Evolutionary conservation across 768 basidiomycete genomes (phyloP).

Genomic region (Pisolithus tinctorius): DNA sequence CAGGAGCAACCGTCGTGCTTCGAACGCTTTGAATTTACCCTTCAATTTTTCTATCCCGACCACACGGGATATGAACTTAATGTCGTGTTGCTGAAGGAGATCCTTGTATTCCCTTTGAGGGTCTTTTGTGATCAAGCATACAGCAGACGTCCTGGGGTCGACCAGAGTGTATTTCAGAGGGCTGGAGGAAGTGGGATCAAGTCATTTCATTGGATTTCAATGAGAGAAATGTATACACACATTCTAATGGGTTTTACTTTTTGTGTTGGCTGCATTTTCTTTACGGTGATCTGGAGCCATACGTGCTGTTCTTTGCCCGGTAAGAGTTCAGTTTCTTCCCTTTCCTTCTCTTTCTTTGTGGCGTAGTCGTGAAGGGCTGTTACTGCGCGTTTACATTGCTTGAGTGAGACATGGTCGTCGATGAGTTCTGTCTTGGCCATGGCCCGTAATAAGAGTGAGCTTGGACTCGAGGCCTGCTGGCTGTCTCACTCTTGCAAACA

Average conservation of each 20-base stretch:
- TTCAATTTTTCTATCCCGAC: conserved; percentile 89
- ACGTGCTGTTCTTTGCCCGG: conserved; percentile 76
- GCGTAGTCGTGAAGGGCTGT: conserved; percentile 73
- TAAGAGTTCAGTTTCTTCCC: conserved; percentile 69
- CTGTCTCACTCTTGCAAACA: no score
- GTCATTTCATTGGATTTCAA: neutral
- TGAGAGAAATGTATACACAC: conserved; percentile 40
- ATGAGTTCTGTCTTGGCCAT: conserved; percentile 54
- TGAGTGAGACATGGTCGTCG: conserved; percentile 59
- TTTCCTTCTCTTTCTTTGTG: conserved; percentile 52
- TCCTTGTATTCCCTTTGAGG: conserved; percentile 97
- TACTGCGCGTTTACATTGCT: conserved; percentile 75
- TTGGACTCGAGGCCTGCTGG: neutral
- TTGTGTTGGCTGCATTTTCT: conserved; percentile 68
- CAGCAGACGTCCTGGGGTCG: conserved; percentile 71
- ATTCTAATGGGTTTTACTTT: conserved; percentile 79
- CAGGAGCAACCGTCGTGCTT: conserved; percentile 74
- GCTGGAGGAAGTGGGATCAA: conserved; percentile 25
- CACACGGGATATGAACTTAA: conserved; percentile 89
- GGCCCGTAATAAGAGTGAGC: neutral
- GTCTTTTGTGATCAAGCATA: conserved; percentile 93
- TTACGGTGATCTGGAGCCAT: conserved; percentile 86
- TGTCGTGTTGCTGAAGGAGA: conserved; percentile 64
- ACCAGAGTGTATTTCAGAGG: conserved; percentile 76
- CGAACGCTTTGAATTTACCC: conserved; percentile 86